Evolutionary conservation across 1,139 yeast species (phyloP).

Genomic region (Yamadazyma friedrichii): DNA sequence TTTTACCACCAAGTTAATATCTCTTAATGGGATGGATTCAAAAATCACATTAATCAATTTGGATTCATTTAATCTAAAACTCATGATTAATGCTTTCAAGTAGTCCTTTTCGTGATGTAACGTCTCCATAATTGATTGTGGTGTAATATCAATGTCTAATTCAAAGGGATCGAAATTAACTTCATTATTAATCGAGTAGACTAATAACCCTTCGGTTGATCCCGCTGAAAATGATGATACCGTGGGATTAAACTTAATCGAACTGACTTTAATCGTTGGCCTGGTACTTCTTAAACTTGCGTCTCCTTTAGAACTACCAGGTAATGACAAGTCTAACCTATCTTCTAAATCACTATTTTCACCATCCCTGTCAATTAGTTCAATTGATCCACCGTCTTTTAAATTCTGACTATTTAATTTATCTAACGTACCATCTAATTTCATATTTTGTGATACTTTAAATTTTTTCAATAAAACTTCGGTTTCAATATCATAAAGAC

Average conservation of each 20-base stretch:
- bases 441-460: conserved; percentile 85
- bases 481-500: conserved; percentile 85
- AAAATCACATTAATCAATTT: conserved; percentile 71
- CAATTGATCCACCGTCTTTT: conserved; percentile 88
- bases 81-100: conserved; percentile 83
- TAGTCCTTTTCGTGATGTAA: conserved; percentile 63
- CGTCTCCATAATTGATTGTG: conserved; percentile 65
- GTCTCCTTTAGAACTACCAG: conserved; percentile 90
- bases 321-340: conserved; percentile 70
- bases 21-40: conserved; percentile 74
- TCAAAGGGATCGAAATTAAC: conserved; percentile 92
- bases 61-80: conserved; percentile 85
- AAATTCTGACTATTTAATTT: conserved; percentile 74
- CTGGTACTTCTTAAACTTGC: conserved; percentile 73
- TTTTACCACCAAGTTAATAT: conserved; percentile 62
- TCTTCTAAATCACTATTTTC: conserved; percentile 87
- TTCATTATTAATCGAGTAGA: conserved; percentile 76
- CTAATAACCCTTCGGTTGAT: conserved; percentile 87
- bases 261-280: conserved; percentile 78
- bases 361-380: conserved; percentile 78
- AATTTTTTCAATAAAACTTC: conserved; percentile 83
- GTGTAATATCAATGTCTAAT: conserved; percentile 89
- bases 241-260: conserved; percentile 84
- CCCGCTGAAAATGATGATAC: conserved; percentile 93
- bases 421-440: conserved; percentile 83